Conservation (phyloP, 192 early-diverging fungal genomes). For the Backusella macrospora region DNA sequence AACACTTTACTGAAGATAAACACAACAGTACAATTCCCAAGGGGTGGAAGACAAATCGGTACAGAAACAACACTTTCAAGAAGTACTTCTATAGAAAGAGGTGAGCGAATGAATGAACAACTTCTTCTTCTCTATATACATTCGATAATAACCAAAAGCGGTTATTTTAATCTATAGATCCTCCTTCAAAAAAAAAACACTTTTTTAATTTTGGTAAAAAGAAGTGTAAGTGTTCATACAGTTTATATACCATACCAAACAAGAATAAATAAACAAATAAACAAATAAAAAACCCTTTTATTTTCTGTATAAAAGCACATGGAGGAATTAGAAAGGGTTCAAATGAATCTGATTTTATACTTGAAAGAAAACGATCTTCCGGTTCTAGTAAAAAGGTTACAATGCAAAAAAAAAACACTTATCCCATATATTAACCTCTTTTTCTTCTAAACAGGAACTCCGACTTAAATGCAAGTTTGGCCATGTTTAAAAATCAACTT, state of each 20-base stretch:
- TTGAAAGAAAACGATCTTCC: constrained; percentile 13
- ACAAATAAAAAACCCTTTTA: too few species aligned
- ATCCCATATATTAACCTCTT: background rate
- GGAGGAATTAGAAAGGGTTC: constrained; percentile 10
- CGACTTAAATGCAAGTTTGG: constrained; percentile 9
- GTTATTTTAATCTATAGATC: background rate
- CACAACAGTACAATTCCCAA: constrained; percentile 24
- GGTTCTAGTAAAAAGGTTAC: background rate
- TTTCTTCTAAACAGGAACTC: background rate
- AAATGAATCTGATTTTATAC: background rate
- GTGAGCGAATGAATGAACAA: background rate
- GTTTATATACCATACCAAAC: too few species aligned
- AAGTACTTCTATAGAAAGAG: constrained; percentile 20
- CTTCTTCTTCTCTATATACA: background rate
- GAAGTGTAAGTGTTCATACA: background rate
- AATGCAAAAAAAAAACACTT: background rate
- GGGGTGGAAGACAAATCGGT: constrained; percentile 28
- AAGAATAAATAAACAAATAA: too few species aligned
- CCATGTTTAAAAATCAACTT: constrained; percentile 14
- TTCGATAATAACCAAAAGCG: too few species aligned
- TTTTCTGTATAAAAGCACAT: background rate
- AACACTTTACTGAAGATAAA: constrained; percentile 1
- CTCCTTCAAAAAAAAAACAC: constrained; percentile 6
- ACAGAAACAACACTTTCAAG: background rate
- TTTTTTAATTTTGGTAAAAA: constrained; percentile 18